Evolutionary conservation across 306 rosid genomes (phyloP).

Genomic region (Vachellia collinsii): DNA sequence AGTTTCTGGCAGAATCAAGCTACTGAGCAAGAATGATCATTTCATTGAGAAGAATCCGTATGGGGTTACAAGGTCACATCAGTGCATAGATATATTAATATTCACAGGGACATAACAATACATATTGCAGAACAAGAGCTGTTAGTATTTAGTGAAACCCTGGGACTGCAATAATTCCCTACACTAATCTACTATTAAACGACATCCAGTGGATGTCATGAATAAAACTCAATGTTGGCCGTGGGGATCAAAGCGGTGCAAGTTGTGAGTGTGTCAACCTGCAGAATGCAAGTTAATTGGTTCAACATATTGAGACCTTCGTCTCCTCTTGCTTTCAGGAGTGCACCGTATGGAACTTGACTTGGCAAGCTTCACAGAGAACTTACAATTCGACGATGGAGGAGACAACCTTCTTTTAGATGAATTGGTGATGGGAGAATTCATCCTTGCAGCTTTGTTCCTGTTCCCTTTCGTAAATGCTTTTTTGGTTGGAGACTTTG

Average conservation of each 20-base stretch:
- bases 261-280: slow-evolving; percentile 36
- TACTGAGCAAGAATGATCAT: neutral
- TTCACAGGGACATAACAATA: slow-evolving; percentile 29
- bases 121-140: slow-evolving; percentile 19
- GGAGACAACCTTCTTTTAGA: slow-evolving; percentile 39
- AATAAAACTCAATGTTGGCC: slow-evolving; percentile 10
- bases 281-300: slow-evolving; percentile 63
- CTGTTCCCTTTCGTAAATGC: slow-evolving; percentile 38
- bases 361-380: slow-evolving; percentile 60
- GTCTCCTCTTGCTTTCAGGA: slow-evolving; percentile 79
- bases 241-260: neutral
- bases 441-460: slow-evolving; percentile 37
- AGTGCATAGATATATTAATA: slow-evolving; percentile 40
- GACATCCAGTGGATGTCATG: slow-evolving; percentile 49
- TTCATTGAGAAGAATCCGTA: slow-evolving; percentile 36
- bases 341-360: slow-evolving; percentile 52
- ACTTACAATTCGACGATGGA: slow-evolving; percentile 54
- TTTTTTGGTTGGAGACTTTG: slow-evolving; percentile 57
- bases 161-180: slow-evolving; percentile 24
- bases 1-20: neutral
- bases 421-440: slow-evolving; percentile 41
- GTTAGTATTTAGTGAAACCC: slow-evolving; percentile 39
- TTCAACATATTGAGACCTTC: slow-evolving; percentile 56
- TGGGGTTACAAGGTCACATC: slow-evolving; percentile 41
- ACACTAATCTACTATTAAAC: slow-evolving; percentile 4